Percentiles rank a stretch among this genome's conserved stretches.
These are phyloP conservation scores for Phylloporus sp. DNA, from an alignment of 768 basidiomycete species.

Conservation along the genomic window DNA sequence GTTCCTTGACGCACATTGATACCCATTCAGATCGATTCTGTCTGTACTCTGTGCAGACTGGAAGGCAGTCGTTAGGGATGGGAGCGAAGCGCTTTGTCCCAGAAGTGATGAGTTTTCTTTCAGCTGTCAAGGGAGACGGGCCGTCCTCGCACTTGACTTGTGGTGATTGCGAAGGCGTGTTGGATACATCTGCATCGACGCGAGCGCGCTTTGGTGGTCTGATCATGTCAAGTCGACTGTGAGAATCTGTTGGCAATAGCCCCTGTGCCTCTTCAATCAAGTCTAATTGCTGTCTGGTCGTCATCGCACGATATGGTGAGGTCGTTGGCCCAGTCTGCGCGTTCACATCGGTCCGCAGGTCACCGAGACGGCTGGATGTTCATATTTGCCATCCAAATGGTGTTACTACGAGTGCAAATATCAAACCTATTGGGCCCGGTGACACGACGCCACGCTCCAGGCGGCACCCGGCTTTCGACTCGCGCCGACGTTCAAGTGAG, in stretches of 20 bases:
- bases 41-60: conserved; percentile 14
- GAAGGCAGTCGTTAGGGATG: conserved; percentile 24
- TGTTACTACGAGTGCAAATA: too few relatives aligned
- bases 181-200: not conserved
- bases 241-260: conserved; percentile 4
- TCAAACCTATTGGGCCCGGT: too few relatives aligned
- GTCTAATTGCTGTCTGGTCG: conserved; percentile 8
- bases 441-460: too few relatives aligned
- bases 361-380: not conserved
- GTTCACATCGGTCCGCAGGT: not conserved
- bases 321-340: too few relatives aligned
- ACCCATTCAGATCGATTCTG: conserved; percentile 23
- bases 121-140: conserved; percentile 7
- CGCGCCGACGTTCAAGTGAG: too few relatives aligned
- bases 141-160: conserved; percentile 21
- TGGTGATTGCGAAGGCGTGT: not conserved
- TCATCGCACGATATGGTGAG: conserved; percentile 3
- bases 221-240: not conserved
- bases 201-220: conserved; percentile 18
- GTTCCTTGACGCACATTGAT: conserved; percentile 14
- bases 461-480: not conserved
- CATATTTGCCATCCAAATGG: too few relatives aligned
- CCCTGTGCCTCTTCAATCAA: not conserved
- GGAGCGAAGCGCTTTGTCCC: conserved; percentile 28
- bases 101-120: conserved; percentile 20